These are phyloP conservation scores for Ophiosphaerella korrae DNA, from an alignment of 2,329 filamentous ascomycete species.

Conservation along the genomic window DNA sequence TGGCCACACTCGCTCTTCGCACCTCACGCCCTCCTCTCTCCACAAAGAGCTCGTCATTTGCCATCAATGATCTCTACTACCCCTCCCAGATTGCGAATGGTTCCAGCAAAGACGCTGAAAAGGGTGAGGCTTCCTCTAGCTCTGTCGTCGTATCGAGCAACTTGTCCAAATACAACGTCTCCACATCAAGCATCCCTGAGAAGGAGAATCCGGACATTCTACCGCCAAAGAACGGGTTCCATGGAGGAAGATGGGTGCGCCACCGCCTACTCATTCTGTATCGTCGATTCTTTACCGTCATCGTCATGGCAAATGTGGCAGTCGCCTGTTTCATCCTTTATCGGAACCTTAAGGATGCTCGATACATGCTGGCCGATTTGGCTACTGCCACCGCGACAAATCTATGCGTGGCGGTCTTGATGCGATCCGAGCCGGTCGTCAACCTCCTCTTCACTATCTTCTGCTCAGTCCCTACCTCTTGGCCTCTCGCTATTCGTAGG, in stretches of 20 bases:
- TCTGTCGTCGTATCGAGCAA: slow-evolving; percentile 13
- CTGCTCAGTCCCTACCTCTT: slow-evolving; percentile 39
- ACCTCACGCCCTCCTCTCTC: no score
- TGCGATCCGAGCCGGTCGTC: slow-evolving; percentile 45
- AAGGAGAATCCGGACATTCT: slow-evolving; percentile 18
- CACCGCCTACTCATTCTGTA: slow-evolving; percentile 40
- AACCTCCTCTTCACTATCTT: slow-evolving; percentile 43
- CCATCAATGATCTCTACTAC: neutral
- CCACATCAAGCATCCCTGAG: slow-evolving; percentile 2
- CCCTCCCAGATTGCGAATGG: neutral
- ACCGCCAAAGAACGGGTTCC: slow-evolving; percentile 30
- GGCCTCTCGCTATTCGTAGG: slow-evolving; percentile 38
- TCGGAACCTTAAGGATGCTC: slow-evolving; percentile 19
- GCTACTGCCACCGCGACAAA: slow-evolving; percentile 48
- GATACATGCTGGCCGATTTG: slow-evolving; percentile 31
- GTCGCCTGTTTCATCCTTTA: slow-evolving; percentile 34
- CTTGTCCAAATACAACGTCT: slow-evolving; percentile 8
- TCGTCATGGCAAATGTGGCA: slow-evolving; percentile 33
- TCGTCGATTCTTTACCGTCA: slow-evolving; percentile 36
- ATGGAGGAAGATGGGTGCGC: slow-evolving; percentile 37
- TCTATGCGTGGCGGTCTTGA: slow-evolving; percentile 37
- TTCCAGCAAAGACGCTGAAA: slow-evolving; percentile 10
- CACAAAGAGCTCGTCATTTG: neutral
- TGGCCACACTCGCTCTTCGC: slow-evolving; percentile 40
- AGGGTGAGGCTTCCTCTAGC: slow-evolving; percentile 2